Base-by-base conservation (phyloP, 2,329 filamentous ascomycete genomes). In the Fonsecaea monophora region DNA sequence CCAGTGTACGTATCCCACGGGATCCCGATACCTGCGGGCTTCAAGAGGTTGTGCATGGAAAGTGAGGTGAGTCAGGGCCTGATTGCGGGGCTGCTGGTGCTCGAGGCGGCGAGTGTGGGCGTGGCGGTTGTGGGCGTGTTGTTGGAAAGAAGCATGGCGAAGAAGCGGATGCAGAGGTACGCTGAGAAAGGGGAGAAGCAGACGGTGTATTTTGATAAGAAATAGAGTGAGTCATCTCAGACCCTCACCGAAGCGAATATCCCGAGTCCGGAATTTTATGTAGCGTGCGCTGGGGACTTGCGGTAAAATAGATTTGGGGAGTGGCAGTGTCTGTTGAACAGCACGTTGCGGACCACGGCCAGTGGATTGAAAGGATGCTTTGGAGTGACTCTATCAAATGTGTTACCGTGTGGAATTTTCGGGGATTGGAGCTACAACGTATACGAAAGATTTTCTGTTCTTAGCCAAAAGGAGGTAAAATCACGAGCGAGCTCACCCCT, bases 21-120 rank as follows among this genome's bases (percentile, higher is more conserved):
- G n/a, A 60, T 76, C 3, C 64, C 71, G 3, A 71, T 75, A 0
- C 80, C 80, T 0, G 66, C 69, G 4, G 71, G 77, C 34, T 82
- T 82, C 63, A 69, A 72, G 3, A 73, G 78, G 2, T 73, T 81
- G 54, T 82, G 80, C 64, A 64, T 67, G 12, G 75, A 78, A 42
- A 79, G 75, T 4, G 73, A 74, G 7, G 78, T 77, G 1, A 76
- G 74, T 0, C 78, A 79, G 53, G 74, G 74, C 0, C 60, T 82
- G 13, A 73, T 80, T 54, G 76, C 76, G 37, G 76, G 12, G 48
- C 74, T 67, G 72, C 73, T 59, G 75, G 76, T 60, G 70, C 69
- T 45, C 65, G 73, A 35, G 77, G 76, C 7, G 70, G 73, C 65
- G 74, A 75, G 75, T 68, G 77, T 70, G 74, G 78, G 56, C 63